Conservation (phyloP, 495 filamentous ascomycete species). For the Oidiodendron maius region DNA sequence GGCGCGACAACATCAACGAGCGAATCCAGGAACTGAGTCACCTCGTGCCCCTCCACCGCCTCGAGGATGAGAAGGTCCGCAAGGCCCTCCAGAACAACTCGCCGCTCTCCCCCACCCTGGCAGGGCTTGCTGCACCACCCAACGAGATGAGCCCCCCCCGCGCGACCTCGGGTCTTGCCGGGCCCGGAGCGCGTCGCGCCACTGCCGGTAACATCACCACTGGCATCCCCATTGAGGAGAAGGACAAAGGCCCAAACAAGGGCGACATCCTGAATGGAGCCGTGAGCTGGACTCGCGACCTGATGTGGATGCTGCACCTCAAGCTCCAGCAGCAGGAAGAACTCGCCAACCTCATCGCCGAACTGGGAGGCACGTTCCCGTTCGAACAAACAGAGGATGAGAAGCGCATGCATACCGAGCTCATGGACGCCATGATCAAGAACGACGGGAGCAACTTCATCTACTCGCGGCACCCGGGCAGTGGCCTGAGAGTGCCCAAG, state of each 20-base stretch:
- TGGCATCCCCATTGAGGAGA: slow-evolving; percentile 87
- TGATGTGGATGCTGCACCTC: slow-evolving; percentile 91
- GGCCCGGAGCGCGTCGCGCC: slow-evolving; percentile 75
- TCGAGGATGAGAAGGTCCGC: slow-evolving; percentile 95
- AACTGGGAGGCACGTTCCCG: slow-evolving; percentile 66
- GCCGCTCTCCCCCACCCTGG: slow-evolving; percentile 73
- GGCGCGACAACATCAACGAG: slow-evolving; percentile 97
- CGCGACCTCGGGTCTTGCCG: slow-evolving; percentile 85
- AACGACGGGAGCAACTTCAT: slow-evolving; percentile 65
- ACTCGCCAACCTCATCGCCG: slow-evolving; percentile 64
- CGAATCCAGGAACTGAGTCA: slow-evolving; percentile 93
- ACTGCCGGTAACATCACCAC: slow-evolving; percentile 81
- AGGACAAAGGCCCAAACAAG: slow-evolving; percentile 98
- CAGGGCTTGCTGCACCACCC: slow-evolving; percentile 40
- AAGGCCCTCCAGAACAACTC: slow-evolving; percentile 91
- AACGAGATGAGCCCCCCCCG: slow-evolving; percentile 59
- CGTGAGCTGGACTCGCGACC: slow-evolving; percentile 91
- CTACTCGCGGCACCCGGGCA: slow-evolving; percentile 80
- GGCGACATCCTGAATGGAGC: slow-evolving; percentile 97
- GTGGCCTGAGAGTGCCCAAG: slow-evolving; percentile 82
- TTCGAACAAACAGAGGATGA: slow-evolving; percentile 89
- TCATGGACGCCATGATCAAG: slow-evolving; percentile 75
- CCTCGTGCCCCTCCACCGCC: slow-evolving; percentile 83
- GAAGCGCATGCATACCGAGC: slow-evolving; percentile 87
- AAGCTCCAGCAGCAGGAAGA: slow-evolving; percentile 87